A percentile compares a stretch with the other conserved stretches of the same genome.
Evolutionary conservation across 768 basidiomycete genomes (phyloP).

Genomic region (Termitomyces sp.): DNA sequence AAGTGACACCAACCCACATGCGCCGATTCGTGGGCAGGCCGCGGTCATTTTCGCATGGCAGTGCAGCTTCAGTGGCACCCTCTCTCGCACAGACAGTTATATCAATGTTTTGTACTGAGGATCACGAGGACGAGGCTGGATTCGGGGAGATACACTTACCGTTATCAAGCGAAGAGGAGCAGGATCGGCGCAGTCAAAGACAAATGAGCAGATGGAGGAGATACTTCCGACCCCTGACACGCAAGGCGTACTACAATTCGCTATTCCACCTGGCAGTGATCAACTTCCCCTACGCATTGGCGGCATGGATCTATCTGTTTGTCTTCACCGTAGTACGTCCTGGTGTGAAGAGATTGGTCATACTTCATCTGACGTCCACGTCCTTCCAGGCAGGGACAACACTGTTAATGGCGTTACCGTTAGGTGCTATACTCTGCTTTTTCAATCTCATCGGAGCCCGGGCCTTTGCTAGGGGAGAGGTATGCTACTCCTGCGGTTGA

Average conservation of each 20-base stretch:
- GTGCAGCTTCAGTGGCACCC: slow-evolving; percentile 49
- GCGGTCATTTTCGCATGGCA: slow-evolving; percentile 55
- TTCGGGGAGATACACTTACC: slow-evolving; percentile 7
- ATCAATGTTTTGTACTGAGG: slow-evolving; percentile 59
- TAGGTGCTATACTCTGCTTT: slow-evolving; percentile 76
- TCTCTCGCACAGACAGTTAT: slow-evolving; percentile 66
- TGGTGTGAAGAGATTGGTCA: background rate
- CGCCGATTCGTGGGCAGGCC: slow-evolving; percentile 29
- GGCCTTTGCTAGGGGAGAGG: slow-evolving; percentile 66
- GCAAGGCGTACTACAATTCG: slow-evolving; percentile 55
- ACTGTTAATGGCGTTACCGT: slow-evolving; percentile 69
- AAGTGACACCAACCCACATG: slow-evolving; percentile 13
- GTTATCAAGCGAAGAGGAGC: slow-evolving; percentile 8
- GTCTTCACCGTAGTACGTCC: slow-evolving; percentile 71
- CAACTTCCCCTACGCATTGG: slow-evolving; percentile 75
- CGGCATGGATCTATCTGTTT: slow-evolving; percentile 77
- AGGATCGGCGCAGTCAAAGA: slow-evolving; percentile 8
- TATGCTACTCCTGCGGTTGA: slow-evolving; percentile 19
- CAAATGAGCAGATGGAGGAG: slow-evolving; percentile 28
- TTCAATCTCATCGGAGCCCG: slow-evolving; percentile 72
- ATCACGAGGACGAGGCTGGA: slow-evolving; percentile 22
- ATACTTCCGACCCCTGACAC: slow-evolving; percentile 62
- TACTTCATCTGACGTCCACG: background rate
- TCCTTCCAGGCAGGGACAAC: slow-evolving; percentile 64
- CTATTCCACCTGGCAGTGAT: slow-evolving; percentile 65